Evolutionary conservation across 805 yeast genomes (phyloP), one percentile per base, ranked within the genome.

Genomic region (Candida maris): DNA sequence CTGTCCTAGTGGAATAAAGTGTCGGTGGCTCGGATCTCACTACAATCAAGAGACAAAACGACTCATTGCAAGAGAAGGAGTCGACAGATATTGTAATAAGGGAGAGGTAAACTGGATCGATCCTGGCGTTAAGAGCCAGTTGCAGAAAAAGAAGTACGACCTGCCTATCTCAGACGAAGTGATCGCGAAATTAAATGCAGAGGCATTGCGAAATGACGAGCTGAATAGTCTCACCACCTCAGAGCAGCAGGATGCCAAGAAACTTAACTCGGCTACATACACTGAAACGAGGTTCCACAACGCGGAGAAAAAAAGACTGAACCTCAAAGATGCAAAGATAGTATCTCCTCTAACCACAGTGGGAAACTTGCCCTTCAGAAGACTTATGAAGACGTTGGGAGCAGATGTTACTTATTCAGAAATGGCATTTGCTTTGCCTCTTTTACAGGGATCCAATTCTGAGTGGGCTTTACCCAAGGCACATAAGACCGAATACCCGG

Each of bases 391-490:
- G 52, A 72, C 81, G 1, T 61, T 87, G 22, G 97, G 97, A 13
- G 95, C 95, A 9, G 97, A 93, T 52, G 73, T 88, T 13, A 93
- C 98, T 0, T 93, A 85, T 57, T 75, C 89, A 26, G 99, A 93
- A 64, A 93, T 93, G 98, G 97, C 97, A 0, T 68, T 93, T 24
- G 67, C 85, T 2, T 65, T 85, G 34, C 97, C 97, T 1, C 65
- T 93, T 35, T 65, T 93, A 18, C 95, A 86, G 57, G 98, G 97
- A 19, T 74, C 82, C 13, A 87, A 87, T 57, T 77, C 95, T 2
- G 99, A 93, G 61, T 93, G 99, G 99, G 99, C 99, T 0, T 68
- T 93, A 31, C 87, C 96, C 15, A 85, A 89, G 52, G 93, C 95
- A 4, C 97, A 93, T 58, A 57, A 64, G 15, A 64, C 78, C 2